Base-by-base conservation (phyloP, 2,329 filamentous ascomycete genomes). In the Colletotrichum sublineola region DNA sequence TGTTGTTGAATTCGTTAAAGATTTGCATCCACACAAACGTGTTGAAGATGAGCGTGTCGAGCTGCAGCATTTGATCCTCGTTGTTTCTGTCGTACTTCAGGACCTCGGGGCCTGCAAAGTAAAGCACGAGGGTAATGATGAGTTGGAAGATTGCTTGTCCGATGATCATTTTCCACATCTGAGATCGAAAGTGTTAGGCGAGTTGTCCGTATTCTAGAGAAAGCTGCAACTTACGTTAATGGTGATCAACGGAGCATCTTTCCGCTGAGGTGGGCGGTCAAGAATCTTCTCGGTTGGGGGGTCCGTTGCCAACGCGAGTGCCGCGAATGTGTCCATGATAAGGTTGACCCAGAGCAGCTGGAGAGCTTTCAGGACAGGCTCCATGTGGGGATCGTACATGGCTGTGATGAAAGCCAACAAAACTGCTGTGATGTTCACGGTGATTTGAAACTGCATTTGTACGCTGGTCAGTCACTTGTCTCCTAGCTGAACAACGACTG, bases 11-110 rank as follows among this genome's bases (percentile, higher is more conserved):
- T 78, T 91, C 86, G 79, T 92, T 92, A 29, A 71, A 73, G 74
- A 96, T 94, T 76, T 96, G 93, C 92, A 96, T 95, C 92, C 93
- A 95, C 57, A 95, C 92, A 76, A 95, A 96, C 0, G 92, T 93
- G 81, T 96, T 96, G 86, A 96, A 95, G 11, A 96, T 91, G 18
- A 96, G 84, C 0, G 93, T 94, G 69, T 90, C 81, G 63, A 92
- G 81, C 67, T 88, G 82, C 4, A 71, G 57, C 48, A 56, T 71
- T 20, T 63, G 61, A 15, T 64, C 44, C n/a, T 70, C 65, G 52
- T 58, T 57, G 20, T 56, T 33, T 7, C 55, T 50, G 40, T 63
- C 50, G 6, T 69, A 69, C 20, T 36, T 55, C 20, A 67, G 68
- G 5, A 73, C 63, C 18, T 60, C 44, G 11, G 62, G 67, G 5